A percentile compares a stretch with the other conserved stretches of the same genome.
phyloP scores from a whole-genome alignment of 1,284 basidiomycete species.

The Papiliotrema terrestris region DNA sequence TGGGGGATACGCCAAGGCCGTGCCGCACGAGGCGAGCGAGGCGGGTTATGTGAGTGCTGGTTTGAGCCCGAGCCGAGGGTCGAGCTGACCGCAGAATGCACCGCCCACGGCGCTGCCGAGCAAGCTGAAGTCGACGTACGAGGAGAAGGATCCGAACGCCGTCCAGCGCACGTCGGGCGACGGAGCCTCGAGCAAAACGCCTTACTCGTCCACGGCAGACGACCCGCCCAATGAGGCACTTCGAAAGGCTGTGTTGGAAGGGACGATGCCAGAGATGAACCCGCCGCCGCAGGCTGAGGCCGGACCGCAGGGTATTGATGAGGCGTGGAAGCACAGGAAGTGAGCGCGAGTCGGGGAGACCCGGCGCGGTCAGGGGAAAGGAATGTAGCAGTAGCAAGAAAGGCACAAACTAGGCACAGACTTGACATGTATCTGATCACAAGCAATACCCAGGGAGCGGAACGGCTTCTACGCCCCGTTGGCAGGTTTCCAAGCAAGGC shows the following conservation, averaged over 20 bases:
- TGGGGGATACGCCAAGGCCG: constrained; percentile 31
- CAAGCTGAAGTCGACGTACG: constrained; percentile 23
- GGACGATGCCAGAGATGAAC: constrained; percentile 33
- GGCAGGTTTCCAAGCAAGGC: too few relatives aligned
- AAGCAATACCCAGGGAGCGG: too few relatives aligned
- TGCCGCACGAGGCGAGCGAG: constrained; percentile 18
- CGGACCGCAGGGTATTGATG: constrained; percentile 18
- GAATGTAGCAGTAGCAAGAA: too few relatives aligned
- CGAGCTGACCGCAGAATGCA: constrained; percentile 14
- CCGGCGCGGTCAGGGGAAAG: too few relatives aligned
- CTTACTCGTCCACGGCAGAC: constrained; percentile 27
- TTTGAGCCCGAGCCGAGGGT: not conserved
- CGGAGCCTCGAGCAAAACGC: constrained; percentile 21
- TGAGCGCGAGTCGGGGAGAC: not conserved
- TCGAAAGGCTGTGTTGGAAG: constrained; percentile 27
- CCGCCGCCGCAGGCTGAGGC: constrained; percentile 26
- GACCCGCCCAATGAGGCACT: constrained; percentile 36
- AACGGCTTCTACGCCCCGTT: too few relatives aligned
- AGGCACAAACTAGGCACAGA: too few relatives aligned
- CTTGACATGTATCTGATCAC: too few relatives aligned
- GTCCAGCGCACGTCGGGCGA: constrained; percentile 9
- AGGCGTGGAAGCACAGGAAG: constrained; percentile 30
- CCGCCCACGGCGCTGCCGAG: constrained; percentile 29
- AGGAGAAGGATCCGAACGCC: constrained; percentile 10
- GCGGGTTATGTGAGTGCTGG: constrained; percentile 30